These are phyloP conservation scores for Ceratocystiopsis minuta DNA, from an alignment of 2,329 filamentous ascomycete genomes.

Conservation along the genomic window DNA sequence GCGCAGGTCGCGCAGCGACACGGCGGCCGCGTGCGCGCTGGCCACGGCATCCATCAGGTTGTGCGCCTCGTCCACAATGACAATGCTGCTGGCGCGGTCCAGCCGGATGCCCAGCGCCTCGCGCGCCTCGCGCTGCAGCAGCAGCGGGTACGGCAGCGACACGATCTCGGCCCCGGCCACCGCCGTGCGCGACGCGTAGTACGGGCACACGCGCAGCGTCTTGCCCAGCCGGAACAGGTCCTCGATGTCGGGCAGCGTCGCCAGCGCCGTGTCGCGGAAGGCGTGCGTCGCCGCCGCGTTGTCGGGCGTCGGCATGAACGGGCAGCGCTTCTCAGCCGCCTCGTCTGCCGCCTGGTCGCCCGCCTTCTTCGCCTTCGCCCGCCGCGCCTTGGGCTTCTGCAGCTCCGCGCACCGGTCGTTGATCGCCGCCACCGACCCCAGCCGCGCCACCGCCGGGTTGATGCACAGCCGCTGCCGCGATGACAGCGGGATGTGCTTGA, in stretches of 20 bases:
- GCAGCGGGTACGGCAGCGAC: conserved; percentile 77
- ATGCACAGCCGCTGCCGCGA: conserved; percentile 83
- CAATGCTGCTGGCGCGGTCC: conserved; percentile 51
- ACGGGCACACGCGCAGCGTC: conserved; percentile 69
- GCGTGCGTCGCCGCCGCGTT: conserved; percentile 52
- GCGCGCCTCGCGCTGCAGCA: conserved; percentile 71
- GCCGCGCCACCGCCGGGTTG: conserved; percentile 59
- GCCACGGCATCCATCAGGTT: conserved; percentile 93
- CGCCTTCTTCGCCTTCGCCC: neutral
- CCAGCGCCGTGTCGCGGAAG: conserved; percentile 72
- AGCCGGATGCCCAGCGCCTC: conserved; percentile 76
- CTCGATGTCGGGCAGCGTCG: conserved; percentile 82
- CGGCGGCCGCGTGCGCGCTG: conserved; percentile 64
- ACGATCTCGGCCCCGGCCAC: conserved; percentile 78
- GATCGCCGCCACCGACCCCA: conserved; percentile 60
- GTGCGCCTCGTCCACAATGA: conserved; percentile 96
- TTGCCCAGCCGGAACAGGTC: conserved; percentile 67
- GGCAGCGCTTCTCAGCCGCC: conserved; percentile 29
- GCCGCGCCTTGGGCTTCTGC: conserved; percentile 54
- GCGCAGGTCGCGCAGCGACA: conserved; percentile 55
- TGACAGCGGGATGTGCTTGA: conserved; percentile 70
- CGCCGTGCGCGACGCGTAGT: conserved; percentile 80
- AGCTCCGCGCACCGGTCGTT: conserved; percentile 87
- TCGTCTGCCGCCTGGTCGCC: conserved; percentile 40
- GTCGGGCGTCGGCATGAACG: conserved; percentile 62